Evolutionary conservation across 257 asterid species (phyloP), one percentile per base, ranked within the genome.

Genomic region (Nicotiana knightiana): DNA sequence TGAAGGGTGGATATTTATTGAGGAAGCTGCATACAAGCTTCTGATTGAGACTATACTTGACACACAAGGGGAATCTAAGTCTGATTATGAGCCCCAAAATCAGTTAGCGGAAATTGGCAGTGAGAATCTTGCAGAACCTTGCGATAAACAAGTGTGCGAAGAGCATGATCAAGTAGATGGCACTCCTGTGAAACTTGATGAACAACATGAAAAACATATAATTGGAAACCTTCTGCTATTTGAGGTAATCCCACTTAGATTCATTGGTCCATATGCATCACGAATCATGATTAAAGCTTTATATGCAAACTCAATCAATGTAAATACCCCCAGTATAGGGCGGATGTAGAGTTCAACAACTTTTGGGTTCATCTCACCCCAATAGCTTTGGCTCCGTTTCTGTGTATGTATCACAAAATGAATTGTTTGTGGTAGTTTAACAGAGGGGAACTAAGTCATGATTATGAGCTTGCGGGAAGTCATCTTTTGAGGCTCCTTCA

Each of bases 1-100:
- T 24, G 90, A 84, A 1, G 86, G 86, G 48, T 90, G 93, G 93
- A 70, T n/a, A 9, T 87, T 90, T 75, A 87, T 88, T 71, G 93
- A 90, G 84, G 91, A 87, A 30, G 79, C 37, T 26, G 71, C 90
- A 6, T 88, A 90, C 13, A 83, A 85, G 81, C 86, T 79, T 71
- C 89, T 90, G 11, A 77, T 89, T 32, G 89, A 90, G 0, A 88
- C 88, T 17, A 37, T 91, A 37, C 83, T 91, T 46, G 76, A 65
- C 2, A 81, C 26, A 15, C 57, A 70, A 70, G 53, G 16, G 30
- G 78, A 37, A 7, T 35, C 55, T 37, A 57, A 66, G 16, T 43
- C 51, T 8, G 15, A 66, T 37, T 28, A 6, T n/a, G 32, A 70
- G 0, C 16, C 30, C 4, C 33, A 37, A n/a, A 35, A 39, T 9